These are phyloP conservation scores for Tylopilus sp. DNA, from an alignment of 768 basidiomycete genomes.

Conservation along the genomic window DNA sequence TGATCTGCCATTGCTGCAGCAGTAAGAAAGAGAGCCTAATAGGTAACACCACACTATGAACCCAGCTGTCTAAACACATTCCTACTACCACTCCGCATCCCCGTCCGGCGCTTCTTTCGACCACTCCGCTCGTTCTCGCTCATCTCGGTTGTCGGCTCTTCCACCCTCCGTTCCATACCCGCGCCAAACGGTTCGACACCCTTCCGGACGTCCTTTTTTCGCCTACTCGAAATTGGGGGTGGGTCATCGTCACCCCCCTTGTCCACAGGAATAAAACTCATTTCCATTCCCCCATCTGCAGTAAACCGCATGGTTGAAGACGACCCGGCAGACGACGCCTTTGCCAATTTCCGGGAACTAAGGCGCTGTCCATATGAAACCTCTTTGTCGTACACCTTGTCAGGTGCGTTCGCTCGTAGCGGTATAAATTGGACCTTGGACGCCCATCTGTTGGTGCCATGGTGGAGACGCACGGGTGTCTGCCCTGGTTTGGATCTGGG, in stretches of 20 bases:
- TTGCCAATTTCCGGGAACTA: constrained; percentile 20
- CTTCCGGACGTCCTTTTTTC: constrained; percentile 41
- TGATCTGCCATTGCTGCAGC: constrained; percentile 16
- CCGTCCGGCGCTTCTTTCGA: constrained; percentile 73
- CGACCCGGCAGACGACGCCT: constrained; percentile 6
- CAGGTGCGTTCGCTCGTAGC: constrained; percentile 35
- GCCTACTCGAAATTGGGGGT: constrained; percentile 14
- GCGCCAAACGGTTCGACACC: constrained; percentile 81
- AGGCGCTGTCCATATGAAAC: constrained; percentile 74
- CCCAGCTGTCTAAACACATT: constrained; percentile 59
- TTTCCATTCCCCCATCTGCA: constrained; percentile 72
- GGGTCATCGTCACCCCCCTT: constrained; percentile 16
- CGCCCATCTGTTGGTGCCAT: constrained; percentile 40
- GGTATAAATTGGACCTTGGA: constrained; percentile 65
- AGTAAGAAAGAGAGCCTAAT: background rate
- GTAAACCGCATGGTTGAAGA: constrained; percentile 22
- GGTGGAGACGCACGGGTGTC: constrained; percentile 44
- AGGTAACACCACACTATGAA: constrained; percentile 7
- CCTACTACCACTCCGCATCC: constrained; percentile 85
- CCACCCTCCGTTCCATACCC: constrained; percentile 81
- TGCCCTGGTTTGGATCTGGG: constrained; percentile 49
- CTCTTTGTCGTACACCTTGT: constrained; percentile 41
- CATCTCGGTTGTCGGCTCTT: constrained; percentile 43
- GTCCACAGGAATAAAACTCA: constrained; percentile 72
- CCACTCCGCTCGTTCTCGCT: constrained; percentile 71